A percentile compares a stretch with the other conserved stretches of the same genome.
Conservation (phyloP, 805 yeast genomes). For the Zygoascus tannicola region DNA sequence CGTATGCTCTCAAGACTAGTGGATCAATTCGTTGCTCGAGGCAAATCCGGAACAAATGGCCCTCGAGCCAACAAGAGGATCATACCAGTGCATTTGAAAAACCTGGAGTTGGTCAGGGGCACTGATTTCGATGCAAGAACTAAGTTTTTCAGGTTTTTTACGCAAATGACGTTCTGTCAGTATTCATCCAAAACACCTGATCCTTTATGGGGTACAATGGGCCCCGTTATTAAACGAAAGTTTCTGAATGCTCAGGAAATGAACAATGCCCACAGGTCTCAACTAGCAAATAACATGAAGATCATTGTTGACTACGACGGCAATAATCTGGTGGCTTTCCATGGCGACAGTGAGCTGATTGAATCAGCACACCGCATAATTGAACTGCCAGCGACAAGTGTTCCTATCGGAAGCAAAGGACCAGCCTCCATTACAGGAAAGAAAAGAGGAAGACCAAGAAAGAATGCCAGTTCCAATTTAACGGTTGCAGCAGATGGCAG, state of each 20-base stretch:
- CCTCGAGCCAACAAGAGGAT: conserved; percentile 18
- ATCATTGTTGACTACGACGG: conserved; percentile 6
- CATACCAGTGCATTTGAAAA: conserved; percentile 23
- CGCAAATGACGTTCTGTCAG: conserved; percentile 33
- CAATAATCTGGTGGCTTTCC: conserved; percentile 15
- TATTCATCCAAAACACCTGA: conserved; percentile 24
- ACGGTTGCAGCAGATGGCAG: no score
- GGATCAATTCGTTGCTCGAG: conserved; percentile 39
- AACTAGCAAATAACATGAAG: conserved; percentile 14
- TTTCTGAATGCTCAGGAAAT: conserved; percentile 4
- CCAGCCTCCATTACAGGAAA: no score
- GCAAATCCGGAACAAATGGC: no score
- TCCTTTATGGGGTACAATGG: conserved; percentile 25
- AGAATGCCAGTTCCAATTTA: no score
- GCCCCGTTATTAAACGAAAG: conserved; percentile 7
- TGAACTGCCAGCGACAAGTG: no score
- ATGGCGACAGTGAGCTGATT: conserved; percentile 23
- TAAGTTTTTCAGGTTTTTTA: conserved; percentile 59
- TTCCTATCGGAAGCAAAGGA: no score
- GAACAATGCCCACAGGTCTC: conserved; percentile 3
- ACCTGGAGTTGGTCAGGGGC: conserved; percentile 43
- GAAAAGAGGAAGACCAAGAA: no score
- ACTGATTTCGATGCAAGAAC: conserved; percentile 67
- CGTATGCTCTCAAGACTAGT: conserved; percentile 44
- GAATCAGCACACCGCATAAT: no score